Evolutionary conservation across 179 eudicot genomes (phyloP).

Genomic region (Beta corolliflora): DNA sequence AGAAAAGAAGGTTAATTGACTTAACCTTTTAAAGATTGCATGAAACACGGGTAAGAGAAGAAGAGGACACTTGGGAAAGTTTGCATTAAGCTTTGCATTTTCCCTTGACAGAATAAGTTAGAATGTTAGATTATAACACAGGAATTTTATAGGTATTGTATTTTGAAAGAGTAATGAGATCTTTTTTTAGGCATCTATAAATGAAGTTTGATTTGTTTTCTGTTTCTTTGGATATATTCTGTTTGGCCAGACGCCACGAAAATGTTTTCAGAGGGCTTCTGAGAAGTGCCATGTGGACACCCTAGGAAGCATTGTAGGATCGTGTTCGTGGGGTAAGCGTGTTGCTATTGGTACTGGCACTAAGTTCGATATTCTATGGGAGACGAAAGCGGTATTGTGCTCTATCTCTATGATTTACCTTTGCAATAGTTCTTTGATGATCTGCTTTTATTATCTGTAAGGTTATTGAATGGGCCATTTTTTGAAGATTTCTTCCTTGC

Average conservation of each 20-base stretch:
- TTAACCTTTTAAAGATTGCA: background rate
- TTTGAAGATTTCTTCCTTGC: background rate
- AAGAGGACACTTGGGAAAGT: background rate
- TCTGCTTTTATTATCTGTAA: background rate
- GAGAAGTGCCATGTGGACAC: conserved; percentile 88
- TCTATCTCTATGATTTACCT: background rate
- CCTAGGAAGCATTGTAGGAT: conserved; percentile 83
- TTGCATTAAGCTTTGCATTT: background rate
- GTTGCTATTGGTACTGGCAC: conserved; percentile 96
- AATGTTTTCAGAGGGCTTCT: conserved; percentile 92
- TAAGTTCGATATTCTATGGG: conserved; percentile 79
- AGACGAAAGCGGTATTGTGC: conserved; percentile 60
- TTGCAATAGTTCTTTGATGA: background rate
- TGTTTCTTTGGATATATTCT: background rate
- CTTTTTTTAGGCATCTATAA: background rate
- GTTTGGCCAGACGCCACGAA: conserved; percentile 74
- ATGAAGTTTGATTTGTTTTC: background rate
- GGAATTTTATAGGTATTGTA: background rate
- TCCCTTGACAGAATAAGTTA: background rate
- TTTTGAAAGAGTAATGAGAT: background rate
- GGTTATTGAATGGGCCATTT: background rate
- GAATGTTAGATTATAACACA: background rate
- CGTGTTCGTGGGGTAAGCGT: conserved; percentile 98
- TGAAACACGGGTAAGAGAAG: background rate
- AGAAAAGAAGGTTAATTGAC: no score